phyloP scores from a whole-genome alignment of 2,329 filamentous ascomycete species.

The Talaromyces amestolkiae region DNA sequence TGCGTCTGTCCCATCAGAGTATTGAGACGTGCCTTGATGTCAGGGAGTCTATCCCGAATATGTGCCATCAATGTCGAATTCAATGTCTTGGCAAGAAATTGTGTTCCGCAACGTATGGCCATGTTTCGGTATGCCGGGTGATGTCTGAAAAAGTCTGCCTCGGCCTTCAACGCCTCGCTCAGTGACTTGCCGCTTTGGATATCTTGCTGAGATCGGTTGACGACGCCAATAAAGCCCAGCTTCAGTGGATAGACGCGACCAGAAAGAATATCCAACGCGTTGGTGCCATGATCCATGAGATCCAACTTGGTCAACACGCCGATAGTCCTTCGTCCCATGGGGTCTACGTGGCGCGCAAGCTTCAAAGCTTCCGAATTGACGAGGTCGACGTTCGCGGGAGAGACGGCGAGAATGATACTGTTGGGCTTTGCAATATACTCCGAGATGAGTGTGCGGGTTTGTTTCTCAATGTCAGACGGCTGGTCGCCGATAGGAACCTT shows the following conservation, averaged over 20 bases:
- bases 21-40: constrained; percentile 97
- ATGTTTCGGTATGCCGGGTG: constrained; percentile 98
- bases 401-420: constrained; percentile 95
- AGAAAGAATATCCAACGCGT: constrained; percentile 95
- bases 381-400: constrained; percentile 94
- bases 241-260: constrained; percentile 95
- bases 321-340: constrained; percentile 89
- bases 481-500: constrained; percentile 99
- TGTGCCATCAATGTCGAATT: constrained; percentile 95
- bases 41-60: constrained; percentile 90
- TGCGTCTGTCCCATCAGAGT: constrained; percentile 99
- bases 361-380: constrained; percentile 98
- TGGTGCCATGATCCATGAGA: constrained; percentile 97
- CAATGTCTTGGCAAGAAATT: constrained; percentile 88
- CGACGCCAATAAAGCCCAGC: constrained; percentile 94
- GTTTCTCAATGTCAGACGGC: constrained; percentile 96
- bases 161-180: constrained; percentile 82
- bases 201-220: constrained; percentile 97
- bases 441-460: constrained; percentile 91
- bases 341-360: constrained; percentile 93
- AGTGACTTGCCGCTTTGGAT: constrained; percentile 96
- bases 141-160: constrained; percentile 93
- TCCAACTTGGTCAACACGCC: constrained; percentile 96
- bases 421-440: constrained; percentile 99
- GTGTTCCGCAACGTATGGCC: constrained; percentile 86